Base-by-base conservation (phyloP, 1,139 yeast genomes). In the Hansenula sp. region DNA sequence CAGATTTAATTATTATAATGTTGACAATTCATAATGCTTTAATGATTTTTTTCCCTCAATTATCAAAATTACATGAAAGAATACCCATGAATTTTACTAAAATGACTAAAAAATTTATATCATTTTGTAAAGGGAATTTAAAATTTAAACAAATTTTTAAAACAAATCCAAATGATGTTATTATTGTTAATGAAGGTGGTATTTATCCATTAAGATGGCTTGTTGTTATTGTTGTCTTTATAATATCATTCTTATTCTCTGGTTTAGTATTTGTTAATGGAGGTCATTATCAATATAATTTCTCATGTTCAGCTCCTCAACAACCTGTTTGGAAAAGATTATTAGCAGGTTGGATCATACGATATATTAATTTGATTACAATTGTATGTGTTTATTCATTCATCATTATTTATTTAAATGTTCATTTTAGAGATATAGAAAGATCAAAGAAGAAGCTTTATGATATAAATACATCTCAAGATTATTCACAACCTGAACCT, bases 141-240 rank as follows among this genome's bases (percentile, higher is more conserved):
- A 19, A 20, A n/a, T 41, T 34, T 33, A 39, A 25, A 17, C 29
- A 32, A 26, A 33, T 41, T 24, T n/a, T 40, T 39, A 14, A 35
- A 29, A 26, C 19, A 27, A 8, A 34, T 39, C 18, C 22, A 22
- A n/a, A 37, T 11, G 38, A 38, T 21, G 9, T 14, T 1, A 25
- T 29, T 3, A 12, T 11, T n/a, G 27, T 40, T 9, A 44, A 45
- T 20, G 57, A 53, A 42, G 57, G 57, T 27, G 57, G 56, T 9
- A 25, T 51, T 6, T 53, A 40, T 35, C 37, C 43, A 5, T 29
- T 32, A n/a, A 33, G 52, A 21, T 29, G 39, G 38, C 22, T 11
- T n/a, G 10, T 38, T 8, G 27, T 9, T 17, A 19, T 22, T 2
- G 6, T 38, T 3, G 32, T 38, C 3, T 8, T 36, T 16, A 2